phyloP scores from a whole-genome alignment of 2,329 filamentous ascomycete genomes.

The Curvularia sp. region DNA sequence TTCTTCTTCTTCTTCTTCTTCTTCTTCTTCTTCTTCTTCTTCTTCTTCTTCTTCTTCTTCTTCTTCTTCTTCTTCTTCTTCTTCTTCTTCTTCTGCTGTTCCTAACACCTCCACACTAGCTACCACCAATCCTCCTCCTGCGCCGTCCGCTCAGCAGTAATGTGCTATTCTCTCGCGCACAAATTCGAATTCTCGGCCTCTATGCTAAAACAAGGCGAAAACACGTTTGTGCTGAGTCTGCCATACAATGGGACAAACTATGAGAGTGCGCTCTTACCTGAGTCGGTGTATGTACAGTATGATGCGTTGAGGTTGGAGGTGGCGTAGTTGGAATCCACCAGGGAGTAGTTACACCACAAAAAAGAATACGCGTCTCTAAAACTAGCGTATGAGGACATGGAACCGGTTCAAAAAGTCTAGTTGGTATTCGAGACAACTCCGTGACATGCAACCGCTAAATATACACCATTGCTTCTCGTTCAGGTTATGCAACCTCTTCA shows the following conservation, averaged over 20 bases:
- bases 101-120: conserved; percentile 31
- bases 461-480: not conserved
- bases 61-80: no score
- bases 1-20: no score
- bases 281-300: conserved; percentile 69
- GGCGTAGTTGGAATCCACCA: conserved; percentile 33
- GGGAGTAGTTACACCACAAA: not conserved
- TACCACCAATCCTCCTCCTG: conserved; percentile 67
- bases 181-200: conserved; percentile 65
- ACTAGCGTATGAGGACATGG: not conserved
- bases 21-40: no score
- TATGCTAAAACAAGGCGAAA: conserved; percentile 60
- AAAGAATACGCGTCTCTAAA: not conserved
- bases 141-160: conserved; percentile 65
- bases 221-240: conserved; percentile 64
- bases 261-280: conserved; percentile 54
- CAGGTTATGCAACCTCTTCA: conserved; percentile 44
- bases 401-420: not conserved
- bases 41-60: no score
- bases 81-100: not conserved
- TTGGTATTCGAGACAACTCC: conserved; percentile 5
- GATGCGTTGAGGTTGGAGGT: conserved; percentile 69
- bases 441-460: conserved; percentile 8
- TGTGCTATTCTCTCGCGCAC: conserved; percentile 67
- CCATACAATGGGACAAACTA: conserved; percentile 67